These are phyloP conservation scores for Pisolithus sp. DNA, from an alignment of 768 basidiomycete genomes.

Conservation along the genomic window DNA sequence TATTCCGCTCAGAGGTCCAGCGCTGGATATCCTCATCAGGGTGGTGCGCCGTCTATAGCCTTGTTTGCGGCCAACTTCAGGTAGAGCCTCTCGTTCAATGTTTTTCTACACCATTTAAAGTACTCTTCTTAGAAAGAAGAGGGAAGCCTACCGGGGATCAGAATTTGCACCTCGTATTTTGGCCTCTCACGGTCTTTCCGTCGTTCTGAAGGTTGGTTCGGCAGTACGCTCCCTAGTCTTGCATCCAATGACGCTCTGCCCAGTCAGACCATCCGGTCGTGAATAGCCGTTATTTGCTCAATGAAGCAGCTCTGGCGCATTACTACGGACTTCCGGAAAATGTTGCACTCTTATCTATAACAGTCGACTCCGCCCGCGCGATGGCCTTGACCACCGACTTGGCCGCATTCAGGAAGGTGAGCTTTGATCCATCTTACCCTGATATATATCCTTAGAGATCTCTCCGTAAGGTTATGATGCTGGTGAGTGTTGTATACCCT, in stretches of 20 bases:
- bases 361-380: conserved; percentile 56
- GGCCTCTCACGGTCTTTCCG: conserved; percentile 56
- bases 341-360: conserved; percentile 59
- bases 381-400: conserved; percentile 68
- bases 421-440: background rate
- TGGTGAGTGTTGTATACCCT: conserved; percentile 18
- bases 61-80: conserved; percentile 59
- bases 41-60: conserved; percentile 66
- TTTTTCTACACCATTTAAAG: background rate
- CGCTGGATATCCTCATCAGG: conserved; percentile 24
- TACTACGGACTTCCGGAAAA: conserved; percentile 56
- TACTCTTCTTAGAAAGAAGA: conserved; percentile 49
- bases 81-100: conserved; percentile 10
- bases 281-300: conserved; percentile 61
- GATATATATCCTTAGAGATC: background rate
- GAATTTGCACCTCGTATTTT: conserved; percentile 78
- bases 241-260: background rate
- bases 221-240: background rate
- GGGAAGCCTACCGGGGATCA: conserved; percentile 75
- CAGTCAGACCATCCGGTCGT: conserved; percentile 55
- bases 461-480: conserved; percentile 37
- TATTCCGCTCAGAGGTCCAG: background rate
- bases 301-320: conserved; percentile 68
- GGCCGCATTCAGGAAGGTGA: conserved; percentile 51
- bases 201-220: conserved; percentile 63